These are phyloP conservation scores for Polytrichum commune DNA, from an alignment of 225 moss, liverwort and hornwort species.

Conservation along the genomic window DNA sequence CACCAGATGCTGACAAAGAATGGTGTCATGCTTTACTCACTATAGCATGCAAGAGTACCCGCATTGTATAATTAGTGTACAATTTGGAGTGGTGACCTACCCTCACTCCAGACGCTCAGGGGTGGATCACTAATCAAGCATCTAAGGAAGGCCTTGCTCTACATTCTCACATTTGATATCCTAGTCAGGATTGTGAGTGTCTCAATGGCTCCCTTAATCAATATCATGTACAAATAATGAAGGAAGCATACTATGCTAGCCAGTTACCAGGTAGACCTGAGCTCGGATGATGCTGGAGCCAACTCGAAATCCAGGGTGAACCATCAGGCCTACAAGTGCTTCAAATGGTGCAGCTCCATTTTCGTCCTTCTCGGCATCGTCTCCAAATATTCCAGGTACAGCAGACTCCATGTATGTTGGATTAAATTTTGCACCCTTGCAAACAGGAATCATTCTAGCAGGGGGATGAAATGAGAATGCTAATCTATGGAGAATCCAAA, in stretches of 20 bases:
- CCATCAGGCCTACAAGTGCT: slow-evolving; percentile 54
- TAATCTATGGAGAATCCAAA: slow-evolving; percentile 51
- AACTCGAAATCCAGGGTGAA: slow-evolving; percentile 49
- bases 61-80: background rate
- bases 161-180: background rate
- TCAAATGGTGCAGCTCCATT: slow-evolving; percentile 32
- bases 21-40: background rate
- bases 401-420: slow-evolving; percentile 56
- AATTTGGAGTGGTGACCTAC: background rate
- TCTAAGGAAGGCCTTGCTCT: background rate
- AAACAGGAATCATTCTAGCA: slow-evolving; percentile 52
- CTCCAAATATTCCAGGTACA: slow-evolving; percentile 40
- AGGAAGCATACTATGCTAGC: background rate
- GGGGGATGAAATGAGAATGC: slow-evolving; percentile 53
- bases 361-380: slow-evolving; percentile 16
- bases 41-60: background rate
- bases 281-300: slow-evolving; percentile 49
- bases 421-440: slow-evolving; percentile 54
- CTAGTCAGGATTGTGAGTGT: slow-evolving; percentile 6
- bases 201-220: background rate
- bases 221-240: background rate
- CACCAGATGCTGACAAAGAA: background rate
- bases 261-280: slow-evolving; percentile 50
- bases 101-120: background rate
- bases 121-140: background rate